phyloP scores from a whole-genome alignment of 2,329 filamentous ascomycete genomes.

The Tolypocladium nubicola region DNA sequence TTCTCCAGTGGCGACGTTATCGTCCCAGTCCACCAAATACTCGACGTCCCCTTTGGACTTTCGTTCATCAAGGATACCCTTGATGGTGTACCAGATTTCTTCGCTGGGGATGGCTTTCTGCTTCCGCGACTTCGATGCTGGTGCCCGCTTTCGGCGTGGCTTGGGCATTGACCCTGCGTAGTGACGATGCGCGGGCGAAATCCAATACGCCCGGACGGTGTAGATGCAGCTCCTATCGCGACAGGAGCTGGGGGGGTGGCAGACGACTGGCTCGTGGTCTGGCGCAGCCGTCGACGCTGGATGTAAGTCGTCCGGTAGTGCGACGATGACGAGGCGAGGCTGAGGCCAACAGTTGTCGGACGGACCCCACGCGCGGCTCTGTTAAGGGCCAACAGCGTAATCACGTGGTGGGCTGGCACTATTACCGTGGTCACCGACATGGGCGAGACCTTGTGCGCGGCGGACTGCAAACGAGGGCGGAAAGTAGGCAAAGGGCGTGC shows the following conservation, averaged over 20 bases:
- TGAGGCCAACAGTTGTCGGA: neutral
- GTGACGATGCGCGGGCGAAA: neutral
- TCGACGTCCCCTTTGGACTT: slow-evolving; percentile 12
- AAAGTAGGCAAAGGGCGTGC: neutral
- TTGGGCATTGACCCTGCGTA: slow-evolving; percentile 21
- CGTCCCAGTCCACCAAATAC: slow-evolving; percentile 29
- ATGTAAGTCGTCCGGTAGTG: slow-evolving; percentile 20
- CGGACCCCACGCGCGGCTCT: neutral
- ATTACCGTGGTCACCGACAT: neutral
- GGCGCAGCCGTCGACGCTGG: slow-evolving; percentile 18
- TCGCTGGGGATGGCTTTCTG: slow-evolving; percentile 9
- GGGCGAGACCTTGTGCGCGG: neutral
- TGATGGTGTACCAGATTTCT: slow-evolving; percentile 21
- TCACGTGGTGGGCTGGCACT: slow-evolving; percentile 7
- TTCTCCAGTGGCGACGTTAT: slow-evolving; percentile 19
- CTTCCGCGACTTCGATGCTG: slow-evolving; percentile 9
- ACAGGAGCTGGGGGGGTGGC: neutral
- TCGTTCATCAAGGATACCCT: slow-evolving; percentile 24
- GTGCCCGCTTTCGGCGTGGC: slow-evolving; percentile 13
- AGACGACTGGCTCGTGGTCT: slow-evolving; percentile 13
- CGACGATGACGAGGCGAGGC: slow-evolving; percentile 7
- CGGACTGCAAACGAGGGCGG: neutral
- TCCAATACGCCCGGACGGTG: neutral
- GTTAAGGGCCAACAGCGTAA: neutral
- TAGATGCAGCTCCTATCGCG: neutral